phyloP scores from a whole-genome alignment of 2,329 filamentous ascomycete species.

The Periglandula ipomoeae region DNA sequence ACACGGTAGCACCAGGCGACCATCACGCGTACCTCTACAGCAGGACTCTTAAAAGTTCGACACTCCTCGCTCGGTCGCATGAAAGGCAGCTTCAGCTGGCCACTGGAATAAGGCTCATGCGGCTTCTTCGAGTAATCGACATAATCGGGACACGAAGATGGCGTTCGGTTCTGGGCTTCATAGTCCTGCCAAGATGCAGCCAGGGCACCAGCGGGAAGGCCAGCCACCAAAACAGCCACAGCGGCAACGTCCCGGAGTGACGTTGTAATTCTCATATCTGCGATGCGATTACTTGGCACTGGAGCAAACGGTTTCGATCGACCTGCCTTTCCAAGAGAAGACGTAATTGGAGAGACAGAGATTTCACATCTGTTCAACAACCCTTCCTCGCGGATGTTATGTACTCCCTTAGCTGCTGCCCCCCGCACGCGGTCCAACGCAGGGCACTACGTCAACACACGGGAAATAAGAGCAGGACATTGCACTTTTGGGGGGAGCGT shows the following conservation, averaged over 20 bases:
- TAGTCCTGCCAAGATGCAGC: neutral
- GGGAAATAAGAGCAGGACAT: neutral
- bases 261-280: neutral
- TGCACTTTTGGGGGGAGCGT: no score
- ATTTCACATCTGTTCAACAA: neutral
- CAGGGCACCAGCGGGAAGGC: neutral
- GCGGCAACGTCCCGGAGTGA: neutral
- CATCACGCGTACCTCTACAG: conserved; percentile 14
- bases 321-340: no score
- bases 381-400: no score
- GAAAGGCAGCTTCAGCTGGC: conserved; percentile 15
- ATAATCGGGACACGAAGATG: conserved; percentile 17
- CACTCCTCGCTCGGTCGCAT: conserved; percentile 19
- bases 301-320: no score
- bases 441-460: no score
- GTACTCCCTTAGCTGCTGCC: no score
- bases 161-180: conserved; percentile 9
- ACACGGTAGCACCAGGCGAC: neutral
- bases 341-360: no score
- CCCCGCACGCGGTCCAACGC: no score
- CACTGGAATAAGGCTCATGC: conserved; percentile 15
- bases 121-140: conserved; percentile 13
- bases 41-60: conserved; percentile 18
- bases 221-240: neutral
- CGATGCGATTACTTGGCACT: no score